Base-by-base conservation (phyloP, 768 basidiomycete genomes). In the Podaxis sp. region DNA sequence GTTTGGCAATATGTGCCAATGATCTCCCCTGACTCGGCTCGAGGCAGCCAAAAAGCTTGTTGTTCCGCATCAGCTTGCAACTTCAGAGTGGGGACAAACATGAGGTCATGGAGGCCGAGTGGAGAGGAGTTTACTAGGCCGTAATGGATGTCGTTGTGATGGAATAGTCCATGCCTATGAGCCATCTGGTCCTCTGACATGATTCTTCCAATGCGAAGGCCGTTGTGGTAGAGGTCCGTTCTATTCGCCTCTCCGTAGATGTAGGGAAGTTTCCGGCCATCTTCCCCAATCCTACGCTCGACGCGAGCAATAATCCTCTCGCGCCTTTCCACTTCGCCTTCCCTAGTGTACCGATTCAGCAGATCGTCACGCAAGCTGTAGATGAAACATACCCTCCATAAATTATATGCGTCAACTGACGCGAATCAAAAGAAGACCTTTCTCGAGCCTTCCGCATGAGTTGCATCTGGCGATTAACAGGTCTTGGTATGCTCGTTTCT, bases 1-100 rank as follows among this genome's bases (percentile, higher is more conserved):
- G 71, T 72, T 57, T 69, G 71, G 36, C 66, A 69, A 37, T 72
- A 72, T 6, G 69, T 60, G 9, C 71, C 70, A 19, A 72, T 60
- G 27, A 71, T 70, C 29, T 59, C 66, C 4, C 68, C 65, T 0
- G 66, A 66, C 52, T 68, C 65, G 1, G 67, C 69, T 2, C 67
- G 62, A 3, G 71, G 71, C 24, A 69, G 57, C 71, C 69, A 72
- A 22, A 68, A 53, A 2, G 65, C 61, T 4, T 66, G 61, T 62
- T 72, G 72, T 46, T 72, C 69, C 2, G 59, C 49, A n/a, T 66
- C 59, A 0, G 63, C 70, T 41, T 69, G 69, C 8, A 71, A 55
- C 25, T 68, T 68, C 12, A 72, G 29, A 4, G 68, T 68, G 2
- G 68, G 68, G 4, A 67, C 64, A 51, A 73, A 71, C 70, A 73